Evolutionary conservation across 192 early-diverging fungal genomes (phyloP).

Genomic region (Entomortierella parvispora): DNA sequence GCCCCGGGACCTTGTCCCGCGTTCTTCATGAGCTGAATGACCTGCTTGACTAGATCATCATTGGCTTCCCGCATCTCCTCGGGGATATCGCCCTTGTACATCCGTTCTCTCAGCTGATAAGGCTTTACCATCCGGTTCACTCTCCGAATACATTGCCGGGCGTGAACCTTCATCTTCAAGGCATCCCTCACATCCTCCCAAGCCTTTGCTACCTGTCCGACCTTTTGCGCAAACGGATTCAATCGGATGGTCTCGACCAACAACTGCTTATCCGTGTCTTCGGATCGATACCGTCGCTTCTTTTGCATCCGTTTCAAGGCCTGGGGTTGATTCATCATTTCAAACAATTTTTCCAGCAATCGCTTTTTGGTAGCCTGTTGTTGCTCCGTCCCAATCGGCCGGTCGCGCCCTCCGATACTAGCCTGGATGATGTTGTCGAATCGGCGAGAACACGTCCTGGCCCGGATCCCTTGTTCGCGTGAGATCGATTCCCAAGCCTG

Average conservation of each 20-base stretch:
- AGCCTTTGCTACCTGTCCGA: constrained; percentile 43
- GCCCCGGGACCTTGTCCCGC: constrained; percentile 15
- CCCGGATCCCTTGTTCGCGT: constrained; percentile 40
- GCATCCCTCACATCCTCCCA: constrained; percentile 49
- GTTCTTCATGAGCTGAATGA: constrained; percentile 34
- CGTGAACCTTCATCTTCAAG: constrained; percentile 44
- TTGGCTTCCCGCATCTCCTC: constrained; percentile 39
- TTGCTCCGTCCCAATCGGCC: constrained; percentile 25
- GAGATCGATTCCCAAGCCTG: constrained; percentile 46
- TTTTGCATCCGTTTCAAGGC: constrained; percentile 48
- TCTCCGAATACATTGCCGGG: constrained; percentile 42
- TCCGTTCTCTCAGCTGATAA: constrained; percentile 29
- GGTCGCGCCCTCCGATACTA: constrained; percentile 37
- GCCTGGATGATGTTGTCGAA: constrained; percentile 50
- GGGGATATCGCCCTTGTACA: constrained; percentile 47
- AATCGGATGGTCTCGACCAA: constrained; percentile 33
- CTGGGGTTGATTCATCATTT: constrained; percentile 52
- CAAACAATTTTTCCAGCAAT: constrained; percentile 35
- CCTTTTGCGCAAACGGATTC: constrained; percentile 47
- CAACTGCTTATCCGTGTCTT: constrained; percentile 31
- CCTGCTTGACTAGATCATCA: constrained; percentile 44
- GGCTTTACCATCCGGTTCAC: constrained; percentile 47
- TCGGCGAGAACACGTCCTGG: constrained; percentile 37
- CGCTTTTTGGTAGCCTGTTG: constrained; percentile 32
- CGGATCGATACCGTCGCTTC: constrained; percentile 44